A percentile compares a stretch with the other conserved stretches of the same genome.
These are phyloP conservation scores for Botrytis cinerea DNA, from an alignment of 2,329 filamentous ascomycete genomes.

Conservation along the genomic window DNA sequence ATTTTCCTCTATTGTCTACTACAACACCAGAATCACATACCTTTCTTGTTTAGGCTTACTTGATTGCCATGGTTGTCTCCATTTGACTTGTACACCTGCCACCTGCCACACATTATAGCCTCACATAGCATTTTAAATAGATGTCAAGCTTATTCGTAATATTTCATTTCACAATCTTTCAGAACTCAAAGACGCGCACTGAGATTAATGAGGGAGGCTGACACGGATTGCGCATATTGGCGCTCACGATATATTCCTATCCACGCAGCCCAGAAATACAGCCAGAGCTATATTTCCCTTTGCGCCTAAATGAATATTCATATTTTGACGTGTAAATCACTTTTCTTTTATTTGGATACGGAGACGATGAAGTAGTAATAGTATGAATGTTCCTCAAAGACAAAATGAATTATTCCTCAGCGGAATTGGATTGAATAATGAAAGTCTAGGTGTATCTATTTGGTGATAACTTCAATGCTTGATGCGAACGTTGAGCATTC, in stretches of 20 bases:
- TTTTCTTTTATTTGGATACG: background rate
- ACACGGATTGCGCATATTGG: slow-evolving; percentile 44
- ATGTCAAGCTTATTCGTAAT: slow-evolving; percentile 42
- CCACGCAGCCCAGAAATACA: slow-evolving; percentile 43
- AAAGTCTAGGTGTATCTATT: background rate
- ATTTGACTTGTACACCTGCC: slow-evolving; percentile 45
- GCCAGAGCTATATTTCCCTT: slow-evolving; percentile 46
- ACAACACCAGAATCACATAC: slow-evolving; percentile 42
- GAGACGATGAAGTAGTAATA: background rate
- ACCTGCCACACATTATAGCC: slow-evolving; percentile 45
- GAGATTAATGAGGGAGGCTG: slow-evolving; percentile 46
- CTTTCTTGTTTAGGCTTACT: slow-evolving; percentile 41
- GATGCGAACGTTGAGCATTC: background rate
- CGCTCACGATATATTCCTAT: slow-evolving; percentile 44
- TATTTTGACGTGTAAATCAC: slow-evolving; percentile 35
- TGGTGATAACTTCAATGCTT: background rate
- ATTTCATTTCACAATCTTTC: slow-evolving; percentile 45
- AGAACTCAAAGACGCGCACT: slow-evolving; percentile 35
- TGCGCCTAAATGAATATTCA: slow-evolving; percentile 45
- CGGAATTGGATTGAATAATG: background rate
- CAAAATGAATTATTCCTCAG: background rate
- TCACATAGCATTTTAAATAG: slow-evolving; percentile 42
- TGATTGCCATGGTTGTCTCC: slow-evolving; percentile 44
- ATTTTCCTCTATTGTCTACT: slow-evolving; percentile 41
- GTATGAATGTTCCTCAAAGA: background rate